Base-by-base conservation (phyloP, 495 filamentous ascomycete species). In the Hyphodiscus hymeniophilus region DNA sequence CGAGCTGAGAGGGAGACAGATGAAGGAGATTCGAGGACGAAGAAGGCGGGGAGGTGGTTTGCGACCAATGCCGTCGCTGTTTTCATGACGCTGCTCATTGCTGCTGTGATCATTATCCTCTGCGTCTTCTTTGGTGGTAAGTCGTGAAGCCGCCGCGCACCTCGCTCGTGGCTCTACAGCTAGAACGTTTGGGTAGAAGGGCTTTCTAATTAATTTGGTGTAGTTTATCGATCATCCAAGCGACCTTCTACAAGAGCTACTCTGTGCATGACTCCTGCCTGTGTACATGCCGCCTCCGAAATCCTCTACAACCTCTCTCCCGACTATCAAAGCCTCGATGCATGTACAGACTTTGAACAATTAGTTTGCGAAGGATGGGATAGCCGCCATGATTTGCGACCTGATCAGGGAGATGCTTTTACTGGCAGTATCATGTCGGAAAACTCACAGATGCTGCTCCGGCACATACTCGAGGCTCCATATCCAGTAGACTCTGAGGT, bases 281-380 rank as follows among this genome's bases (percentile, higher is more conserved):
- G 84, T 60, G 67, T 87, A 11, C 77, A 84, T 45, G 82, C 81
- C 20, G 71, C 84, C 6, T 81, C 82, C 17, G 74, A 79, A 44
- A 75, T 87, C 26, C 70, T 89, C 7, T 74, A 77, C 49, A 84
- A 80, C 51, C 64, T 87, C 23, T 75, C 81, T 15, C 77, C 83
- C n/a, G 69, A 80, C 32, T 77, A 80, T 54, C 60, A 72, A 45
- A 52, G 76, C 0, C 63, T 86, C 33, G 81, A 89, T 58, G 79
- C 84, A 3, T 89, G 84, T 52, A 77, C 68, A 34, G 57, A 85
- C 42, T 87, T 87, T 48, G 81, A 87, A 45, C 67, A 79, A 51
- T 74, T 77, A 54, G 79, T 84, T 30, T 89, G 84, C 56, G 80
- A 76, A 42, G 83, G 83, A 15, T 85, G 80, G 74, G 63, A 68